phyloP scores from a whole-genome alignment of 768 basidiomycete species.

The Gelatoporia subvermispora region DNA sequence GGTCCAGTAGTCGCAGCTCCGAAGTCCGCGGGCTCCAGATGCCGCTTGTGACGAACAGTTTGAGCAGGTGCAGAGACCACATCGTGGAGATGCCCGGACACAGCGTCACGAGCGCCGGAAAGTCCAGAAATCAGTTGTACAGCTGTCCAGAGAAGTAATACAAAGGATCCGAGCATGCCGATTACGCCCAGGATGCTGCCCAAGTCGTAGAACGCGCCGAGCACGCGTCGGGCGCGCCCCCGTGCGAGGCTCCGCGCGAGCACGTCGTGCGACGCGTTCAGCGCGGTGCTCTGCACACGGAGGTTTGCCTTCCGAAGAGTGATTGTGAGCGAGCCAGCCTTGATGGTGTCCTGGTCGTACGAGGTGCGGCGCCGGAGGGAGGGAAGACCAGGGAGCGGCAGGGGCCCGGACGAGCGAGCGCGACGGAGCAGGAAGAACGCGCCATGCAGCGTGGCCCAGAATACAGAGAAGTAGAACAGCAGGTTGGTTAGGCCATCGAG shows the following conservation, averaged over 20 bases:
- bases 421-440: background rate
- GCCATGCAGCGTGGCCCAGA: constrained; percentile 10
- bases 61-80: background rate
- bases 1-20: background rate
- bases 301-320: constrained; percentile 22
- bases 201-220: constrained; percentile 39
- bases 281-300: constrained; percentile 42
- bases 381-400: constrained; percentile 2
- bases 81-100: constrained; percentile 11
- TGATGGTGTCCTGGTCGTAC: constrained; percentile 8
- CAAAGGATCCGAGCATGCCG: constrained; percentile 43
- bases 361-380: constrained; percentile 1
- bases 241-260: constrained; percentile 32
- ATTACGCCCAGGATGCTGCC: constrained; percentile 41
- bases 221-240: constrained; percentile 18
- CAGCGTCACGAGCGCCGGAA: constrained; percentile 7
- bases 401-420: constrained; percentile 1
- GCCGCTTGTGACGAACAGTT: background rate
- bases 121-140: background rate
- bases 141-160: constrained; percentile 34
- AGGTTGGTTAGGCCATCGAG: background rate
- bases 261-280: constrained; percentile 46
- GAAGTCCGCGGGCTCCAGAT: background rate
- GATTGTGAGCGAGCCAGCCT: constrained; percentile 5
- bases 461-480: background rate